A percentile compares a stretch with the other conserved stretches of the same genome.
Conservation (phyloP, 106 monocot species). For the Triglochin maritima region DNA sequence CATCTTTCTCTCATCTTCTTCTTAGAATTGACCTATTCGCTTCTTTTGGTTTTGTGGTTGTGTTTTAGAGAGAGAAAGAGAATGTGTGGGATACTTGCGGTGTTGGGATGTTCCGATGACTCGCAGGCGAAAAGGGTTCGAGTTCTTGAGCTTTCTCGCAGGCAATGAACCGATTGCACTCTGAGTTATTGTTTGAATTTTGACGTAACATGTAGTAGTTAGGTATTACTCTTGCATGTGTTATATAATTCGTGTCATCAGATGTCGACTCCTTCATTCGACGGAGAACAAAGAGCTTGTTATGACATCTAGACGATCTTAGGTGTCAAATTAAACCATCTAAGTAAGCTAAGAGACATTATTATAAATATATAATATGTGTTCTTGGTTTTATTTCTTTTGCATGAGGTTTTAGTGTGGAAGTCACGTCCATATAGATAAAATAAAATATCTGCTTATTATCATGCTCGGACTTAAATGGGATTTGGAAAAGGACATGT, state of each 20-base stretch:
- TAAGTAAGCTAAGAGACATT: too few species aligned
- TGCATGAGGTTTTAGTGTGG: too few species aligned
- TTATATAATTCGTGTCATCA: too few species aligned
- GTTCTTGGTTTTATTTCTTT: too few species aligned
- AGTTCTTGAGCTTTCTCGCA: conserved; percentile 93
- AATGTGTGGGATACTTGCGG: conserved; percentile 89
- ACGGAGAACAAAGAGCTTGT: too few species aligned
- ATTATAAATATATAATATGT: too few species aligned
- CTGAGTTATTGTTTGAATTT: background rate
- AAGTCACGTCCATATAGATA: too few species aligned
- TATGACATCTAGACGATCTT: background rate
- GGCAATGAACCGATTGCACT: conserved; percentile 23
- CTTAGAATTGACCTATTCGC: background rate
- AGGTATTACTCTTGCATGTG: too few species aligned
- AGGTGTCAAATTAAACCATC: background rate
- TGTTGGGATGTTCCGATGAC: conserved; percentile 70
- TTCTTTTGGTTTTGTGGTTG: background rate
- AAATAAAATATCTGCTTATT: too few species aligned
- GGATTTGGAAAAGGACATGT: too few species aligned
- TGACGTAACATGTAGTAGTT: background rate
- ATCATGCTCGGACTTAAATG: too few species aligned
- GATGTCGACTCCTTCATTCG: too few species aligned
- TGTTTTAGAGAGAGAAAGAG: background rate
- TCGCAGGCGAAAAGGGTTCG: conserved; percentile 82
- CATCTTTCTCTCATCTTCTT: background rate